A percentile compares a stretch with the other conserved stretches of the same genome.
Conservation (phyloP, 2,329 filamentous ascomycete species). For the Penicillium rolfsii region DNA sequence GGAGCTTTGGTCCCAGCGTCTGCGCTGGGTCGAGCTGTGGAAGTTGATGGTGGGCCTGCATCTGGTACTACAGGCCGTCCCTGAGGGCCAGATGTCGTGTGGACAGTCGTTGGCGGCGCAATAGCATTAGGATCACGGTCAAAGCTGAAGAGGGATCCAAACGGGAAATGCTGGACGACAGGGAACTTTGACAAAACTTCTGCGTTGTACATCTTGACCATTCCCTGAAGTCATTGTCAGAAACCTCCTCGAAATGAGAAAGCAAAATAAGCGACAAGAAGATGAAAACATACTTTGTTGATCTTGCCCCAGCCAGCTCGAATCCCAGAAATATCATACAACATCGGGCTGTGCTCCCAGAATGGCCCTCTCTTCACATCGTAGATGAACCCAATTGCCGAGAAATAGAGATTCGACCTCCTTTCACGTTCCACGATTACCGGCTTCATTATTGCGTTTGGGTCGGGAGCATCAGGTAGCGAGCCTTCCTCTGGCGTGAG, state of each 20-base stretch:
- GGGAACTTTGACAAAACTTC: conserved; percentile 97
- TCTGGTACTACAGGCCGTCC: conserved; percentile 29
- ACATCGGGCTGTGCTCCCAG: conserved; percentile 93
- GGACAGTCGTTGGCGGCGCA: conserved; percentile 55
- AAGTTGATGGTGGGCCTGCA: conserved; percentile 15
- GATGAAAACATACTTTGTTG: conserved; percentile 65
- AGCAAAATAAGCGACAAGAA: conserved; percentile 3
- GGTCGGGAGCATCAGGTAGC: conserved; percentile 69
- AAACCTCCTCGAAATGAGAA: neutral
- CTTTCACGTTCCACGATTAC: conserved; percentile 68
- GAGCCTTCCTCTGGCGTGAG: conserved; percentile 79
- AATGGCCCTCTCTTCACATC: conserved; percentile 96
- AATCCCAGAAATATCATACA: conserved; percentile 93
- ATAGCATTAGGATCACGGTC: conserved; percentile 66
- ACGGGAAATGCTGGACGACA: conserved; percentile 94
- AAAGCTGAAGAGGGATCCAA: conserved; percentile 80
- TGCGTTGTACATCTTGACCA: conserved; percentile 99
- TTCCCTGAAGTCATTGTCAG: conserved; percentile 61
- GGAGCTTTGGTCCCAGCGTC: conserved; percentile 40
- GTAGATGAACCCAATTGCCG: conserved; percentile 93
- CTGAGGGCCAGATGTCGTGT: conserved; percentile 50
- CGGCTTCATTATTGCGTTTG: conserved; percentile 68
- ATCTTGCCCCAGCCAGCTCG: conserved; percentile 97
- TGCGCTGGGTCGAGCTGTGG: conserved; percentile 20
- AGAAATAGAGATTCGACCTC: conserved; percentile 83